These are phyloP conservation scores for Sporothrix humicola DNA, from an alignment of 2,329 filamentous ascomycete species.

Conservation along the genomic window DNA sequence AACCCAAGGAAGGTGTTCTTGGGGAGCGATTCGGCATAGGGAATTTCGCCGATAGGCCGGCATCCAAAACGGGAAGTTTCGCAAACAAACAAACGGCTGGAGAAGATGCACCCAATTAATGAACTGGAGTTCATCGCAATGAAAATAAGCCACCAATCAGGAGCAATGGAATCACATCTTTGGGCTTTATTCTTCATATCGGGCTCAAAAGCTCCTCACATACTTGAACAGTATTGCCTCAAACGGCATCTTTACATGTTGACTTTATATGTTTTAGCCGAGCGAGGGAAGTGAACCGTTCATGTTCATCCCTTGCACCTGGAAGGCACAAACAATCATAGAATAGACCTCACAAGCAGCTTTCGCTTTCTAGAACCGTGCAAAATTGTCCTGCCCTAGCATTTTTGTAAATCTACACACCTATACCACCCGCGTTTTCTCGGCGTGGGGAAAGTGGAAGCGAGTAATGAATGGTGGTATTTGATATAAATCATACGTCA, in stretches of 20 bases:
- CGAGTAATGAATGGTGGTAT: not conserved
- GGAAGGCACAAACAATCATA: too few relatives aligned
- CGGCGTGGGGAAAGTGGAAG: not conserved
- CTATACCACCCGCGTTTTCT: not conserved
- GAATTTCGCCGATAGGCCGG: not conserved
- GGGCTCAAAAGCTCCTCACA: not conserved
- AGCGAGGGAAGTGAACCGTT: too few relatives aligned
- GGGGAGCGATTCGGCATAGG: not conserved
- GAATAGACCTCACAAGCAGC: too few relatives aligned
- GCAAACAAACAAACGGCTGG: not conserved
- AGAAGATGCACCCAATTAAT: not conserved
- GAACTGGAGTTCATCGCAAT: too few relatives aligned
- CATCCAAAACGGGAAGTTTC: not conserved
- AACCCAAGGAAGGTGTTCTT: not conserved
- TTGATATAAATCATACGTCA: not conserved
- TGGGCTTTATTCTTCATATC: not conserved
- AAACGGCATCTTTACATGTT: too few relatives aligned
- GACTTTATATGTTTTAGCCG: too few relatives aligned
- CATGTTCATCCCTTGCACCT: too few relatives aligned
- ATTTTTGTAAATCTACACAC: not conserved
- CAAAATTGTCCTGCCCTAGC: too few relatives aligned
- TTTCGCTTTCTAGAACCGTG: too few relatives aligned
- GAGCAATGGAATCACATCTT: not conserved
- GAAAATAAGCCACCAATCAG: constrained; percentile 23
- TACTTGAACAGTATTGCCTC: too few relatives aligned